Evolutionary conservation across 1,139 yeast species (phyloP), one percentile per base, ranked within the genome.

Genomic region (Taiozyma onychis): DNA sequence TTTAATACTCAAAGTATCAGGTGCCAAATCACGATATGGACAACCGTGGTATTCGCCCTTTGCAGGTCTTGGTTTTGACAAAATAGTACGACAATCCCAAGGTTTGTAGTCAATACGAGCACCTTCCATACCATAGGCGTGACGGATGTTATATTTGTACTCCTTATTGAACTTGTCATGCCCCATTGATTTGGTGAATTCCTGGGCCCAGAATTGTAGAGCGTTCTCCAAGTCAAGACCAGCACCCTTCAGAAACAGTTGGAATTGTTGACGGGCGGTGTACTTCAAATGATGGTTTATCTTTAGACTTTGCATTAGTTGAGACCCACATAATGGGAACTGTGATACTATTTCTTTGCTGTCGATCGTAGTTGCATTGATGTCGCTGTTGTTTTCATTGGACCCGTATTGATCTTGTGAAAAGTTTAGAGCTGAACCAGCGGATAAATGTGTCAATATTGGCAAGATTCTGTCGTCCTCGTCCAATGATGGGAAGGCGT

Each of bases 401-500:
- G 70, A 53, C 54, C 70, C 64, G 60, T 63, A 58, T 57, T 70
- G 59, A 16, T 53, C 53, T 6, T 50, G 52, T 4, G 69, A 66
- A 48, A 71, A 71, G 53, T 63, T 85, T 83, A 54, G 78, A 66
- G 54, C 78, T 64, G 87, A 88, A 51, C 95, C 95, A 42, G 79
- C 77, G 0, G 95, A 81, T 49, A 93, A 69, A 61, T 90, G 90
- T 62, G 82, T 81, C 54, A 93, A 73, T 30, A 95, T 80, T 0
- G 98, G 98, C 44, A 89, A 71, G 45, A 93, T 69, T 53, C 99
- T 75, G 64, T 90, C 96, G 63, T 91, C 97, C 69, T 93, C 98
- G 62, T 90, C 97, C 50, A 93, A 72, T 21, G 95, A 75, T 3
- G 97, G 96, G 49, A 91, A 71, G 26, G 87, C 78, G 59, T 86